Percentiles rank a stretch among this genome's conserved stretches.
phyloP scores from a whole-genome alignment of 2,329 filamentous ascomycete species.

The Leptographium flavum region DNA sequence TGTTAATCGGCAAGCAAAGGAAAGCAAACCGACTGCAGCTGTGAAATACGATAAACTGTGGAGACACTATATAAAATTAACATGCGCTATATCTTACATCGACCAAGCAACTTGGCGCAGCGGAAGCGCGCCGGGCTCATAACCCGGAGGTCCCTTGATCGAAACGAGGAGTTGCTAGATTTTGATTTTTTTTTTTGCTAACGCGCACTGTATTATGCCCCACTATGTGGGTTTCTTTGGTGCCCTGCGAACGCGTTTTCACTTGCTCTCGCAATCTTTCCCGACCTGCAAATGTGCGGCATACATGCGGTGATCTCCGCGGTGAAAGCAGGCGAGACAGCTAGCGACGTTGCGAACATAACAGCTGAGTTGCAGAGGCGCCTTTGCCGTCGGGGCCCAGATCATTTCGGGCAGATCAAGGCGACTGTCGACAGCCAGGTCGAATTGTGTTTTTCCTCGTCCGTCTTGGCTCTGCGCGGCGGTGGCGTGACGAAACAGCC shows the following conservation, averaged over 20 bases:
- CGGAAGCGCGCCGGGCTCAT: conserved; percentile 10
- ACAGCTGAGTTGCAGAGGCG: conserved; percentile 25
- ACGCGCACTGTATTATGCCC: not conserved
- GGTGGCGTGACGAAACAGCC: conserved; percentile 59
- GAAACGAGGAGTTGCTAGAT: conserved; percentile 9
- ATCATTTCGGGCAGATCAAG: conserved; percentile 34
- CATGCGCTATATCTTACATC: not conserved
- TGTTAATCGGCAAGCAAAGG: no score
- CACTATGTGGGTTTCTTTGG: not conserved
- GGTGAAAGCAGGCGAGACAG: conserved; percentile 10
- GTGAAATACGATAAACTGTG: no score
- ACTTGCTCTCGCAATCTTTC: not conserved
- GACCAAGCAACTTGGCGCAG: conserved; percentile 8
- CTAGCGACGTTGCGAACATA: conserved; percentile 12
- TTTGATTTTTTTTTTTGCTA: not conserved
- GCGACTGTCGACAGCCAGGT: conserved; percentile 12
- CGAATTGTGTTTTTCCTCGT: conserved; percentile 57
- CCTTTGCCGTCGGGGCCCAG: conserved; percentile 44
- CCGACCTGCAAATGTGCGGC: conserved; percentile 39
- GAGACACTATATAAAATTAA: no score
- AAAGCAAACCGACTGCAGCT: no score
- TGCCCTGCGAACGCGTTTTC: no score
- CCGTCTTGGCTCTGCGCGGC: conserved; percentile 82
- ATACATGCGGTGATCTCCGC: conserved; percentile 39
- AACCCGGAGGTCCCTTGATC: conserved; percentile 10